phyloP scores from a whole-genome alignment of 495 filamentous ascomycete species.

The Talaromyces nanjingensis region DNA sequence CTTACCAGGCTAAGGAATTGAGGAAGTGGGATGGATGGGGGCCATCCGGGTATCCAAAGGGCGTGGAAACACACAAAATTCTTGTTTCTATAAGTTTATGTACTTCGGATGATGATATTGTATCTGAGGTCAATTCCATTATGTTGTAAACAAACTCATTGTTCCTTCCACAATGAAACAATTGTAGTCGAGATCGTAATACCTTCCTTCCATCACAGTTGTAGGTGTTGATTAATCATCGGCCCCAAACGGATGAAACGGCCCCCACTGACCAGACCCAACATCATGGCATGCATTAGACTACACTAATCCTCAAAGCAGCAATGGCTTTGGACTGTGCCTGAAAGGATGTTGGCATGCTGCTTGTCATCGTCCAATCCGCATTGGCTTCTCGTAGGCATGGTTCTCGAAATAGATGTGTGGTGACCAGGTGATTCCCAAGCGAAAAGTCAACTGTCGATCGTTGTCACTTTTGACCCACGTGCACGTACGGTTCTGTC shows the following conservation, averaged over 20 bases:
- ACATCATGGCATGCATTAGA: constrained; percentile 5
- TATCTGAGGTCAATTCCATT: not conserved
- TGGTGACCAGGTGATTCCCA: not conserved
- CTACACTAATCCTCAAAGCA: not conserved
- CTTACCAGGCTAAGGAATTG: not conserved
- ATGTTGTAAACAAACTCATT: not conserved
- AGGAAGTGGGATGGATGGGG: not conserved
- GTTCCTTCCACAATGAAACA: not conserved
- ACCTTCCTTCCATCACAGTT: not conserved
- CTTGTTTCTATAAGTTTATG: too few relatives aligned
- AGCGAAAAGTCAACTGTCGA: not conserved
- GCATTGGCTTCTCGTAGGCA: not conserved
- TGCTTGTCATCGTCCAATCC: not conserved
- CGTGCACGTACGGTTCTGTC: not conserved
- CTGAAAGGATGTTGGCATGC: not conserved
- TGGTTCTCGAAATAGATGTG: not conserved
- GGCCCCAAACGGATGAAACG: not conserved
- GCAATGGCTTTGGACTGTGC: not conserved
- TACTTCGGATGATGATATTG: too few relatives aligned
- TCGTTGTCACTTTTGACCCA: not conserved
- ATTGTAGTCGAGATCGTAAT: not conserved
- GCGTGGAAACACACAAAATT: not conserved
- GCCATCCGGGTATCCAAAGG: not conserved
- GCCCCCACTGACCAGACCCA: not conserved
- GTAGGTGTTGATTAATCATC: not conserved